These are phyloP conservation scores for Ettlia oleoabundans DNA, from an alignment of 139 green algal genomes.

Conservation along the genomic window DNA sequence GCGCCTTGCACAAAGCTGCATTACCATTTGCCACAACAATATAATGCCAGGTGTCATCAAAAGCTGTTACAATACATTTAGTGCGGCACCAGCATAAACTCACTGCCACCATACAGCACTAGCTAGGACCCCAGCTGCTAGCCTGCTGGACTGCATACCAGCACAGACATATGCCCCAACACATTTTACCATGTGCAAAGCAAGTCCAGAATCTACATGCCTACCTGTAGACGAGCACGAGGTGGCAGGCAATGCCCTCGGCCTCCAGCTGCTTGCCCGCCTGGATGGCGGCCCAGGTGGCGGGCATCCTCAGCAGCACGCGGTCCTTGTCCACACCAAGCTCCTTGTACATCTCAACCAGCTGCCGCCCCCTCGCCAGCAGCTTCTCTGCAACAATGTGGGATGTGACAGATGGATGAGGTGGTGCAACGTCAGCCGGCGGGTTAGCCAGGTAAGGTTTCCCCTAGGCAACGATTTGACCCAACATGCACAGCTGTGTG, in stretches of 20 bases:
- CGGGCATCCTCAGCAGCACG: conserved; percentile 80
- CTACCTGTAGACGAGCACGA: conserved; percentile 74
- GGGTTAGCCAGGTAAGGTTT: not conserved
- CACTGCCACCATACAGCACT: too few relatives aligned
- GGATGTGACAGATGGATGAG: not conserved
- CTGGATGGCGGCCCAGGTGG: conserved; percentile 81
- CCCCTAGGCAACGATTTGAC: not conserved
- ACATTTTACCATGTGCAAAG: too few relatives aligned
- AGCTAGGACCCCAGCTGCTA: too few relatives aligned
- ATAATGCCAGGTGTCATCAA: too few relatives aligned
- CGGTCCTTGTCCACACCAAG: conserved; percentile 59
- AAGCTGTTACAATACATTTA: too few relatives aligned
- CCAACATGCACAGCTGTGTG: not conserved
- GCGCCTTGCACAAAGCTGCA: conserved; percentile 78
- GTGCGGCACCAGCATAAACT: too few relatives aligned
- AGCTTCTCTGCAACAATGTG: conserved; percentile 47
- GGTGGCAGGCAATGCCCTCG: conserved; percentile 68
- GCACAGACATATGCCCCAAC: too few relatives aligned
- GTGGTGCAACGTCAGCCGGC: not conserved
- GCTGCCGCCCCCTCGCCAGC: conserved; percentile 46
- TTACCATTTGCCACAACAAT: too few relatives aligned
- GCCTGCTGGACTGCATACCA: too few relatives aligned
- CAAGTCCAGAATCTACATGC: too few relatives aligned
- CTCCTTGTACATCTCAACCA: conserved; percentile 66
- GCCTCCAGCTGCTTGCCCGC: conserved; percentile 72